A percentile compares a stretch with the other conserved stretches of the same genome.
These are phyloP conservation scores for Rhizophlyctis rosea DNA, from an alignment of 192 early-diverging fungal species.

Conservation along the genomic window DNA sequence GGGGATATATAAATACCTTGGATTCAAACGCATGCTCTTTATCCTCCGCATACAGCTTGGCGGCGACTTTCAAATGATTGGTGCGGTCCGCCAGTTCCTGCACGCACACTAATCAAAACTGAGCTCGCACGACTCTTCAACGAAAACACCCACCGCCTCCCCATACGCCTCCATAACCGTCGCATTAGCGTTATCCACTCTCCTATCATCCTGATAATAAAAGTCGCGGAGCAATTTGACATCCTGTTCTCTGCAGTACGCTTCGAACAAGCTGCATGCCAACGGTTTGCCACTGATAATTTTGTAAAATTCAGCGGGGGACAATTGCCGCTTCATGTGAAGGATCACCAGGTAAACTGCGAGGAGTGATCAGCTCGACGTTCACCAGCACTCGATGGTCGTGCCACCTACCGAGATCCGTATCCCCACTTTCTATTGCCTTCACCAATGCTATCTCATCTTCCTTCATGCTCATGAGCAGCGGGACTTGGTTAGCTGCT, in stretches of 20 bases:
- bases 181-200: constrained; percentile 59
- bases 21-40: constrained; percentile 69
- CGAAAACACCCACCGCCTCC: constrained; percentile 3
- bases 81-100: constrained; percentile 58
- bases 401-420: constrained; percentile 79
- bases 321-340: constrained; percentile 81
- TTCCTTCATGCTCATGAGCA: constrained; percentile 90
- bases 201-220: constrained; percentile 94
- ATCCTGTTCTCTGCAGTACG: constrained; percentile 75
- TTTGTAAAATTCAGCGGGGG: constrained; percentile 87
- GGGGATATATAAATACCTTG: constrained; percentile 41
- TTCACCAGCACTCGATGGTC: neutral
- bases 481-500: constrained; percentile 90
- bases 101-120: neutral
- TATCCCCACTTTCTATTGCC: constrained; percentile 92
- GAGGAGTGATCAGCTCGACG: neutral
- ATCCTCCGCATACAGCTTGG: constrained; percentile 72
- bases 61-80: constrained; percentile 67
- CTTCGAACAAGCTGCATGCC: constrained; percentile 83
- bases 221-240: constrained; percentile 82
- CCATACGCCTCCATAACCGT: constrained; percentile 37
- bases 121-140: constrained; percentile 8
- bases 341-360: constrained; percentile 87
- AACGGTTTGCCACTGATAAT: constrained; percentile 72
- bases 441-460: constrained; percentile 83